Base-by-base conservation (phyloP, 2,329 filamentous ascomycete species). In the Neopestalotiopsis sp. region DNA sequence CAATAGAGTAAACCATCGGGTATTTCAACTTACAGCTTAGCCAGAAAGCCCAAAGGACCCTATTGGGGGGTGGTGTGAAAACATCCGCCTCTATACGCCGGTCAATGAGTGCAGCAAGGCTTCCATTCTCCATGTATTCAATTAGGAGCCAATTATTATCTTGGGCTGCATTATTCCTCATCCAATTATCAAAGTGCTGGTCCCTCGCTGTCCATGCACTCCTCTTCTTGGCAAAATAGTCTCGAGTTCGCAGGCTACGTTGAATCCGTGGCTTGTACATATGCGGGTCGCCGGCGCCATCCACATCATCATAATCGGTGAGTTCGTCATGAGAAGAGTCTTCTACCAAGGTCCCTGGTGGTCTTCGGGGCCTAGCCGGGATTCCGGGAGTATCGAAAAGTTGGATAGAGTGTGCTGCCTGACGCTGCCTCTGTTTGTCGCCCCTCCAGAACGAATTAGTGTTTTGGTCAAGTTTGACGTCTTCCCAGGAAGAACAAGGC, bases 41-140 rank as follows among this genome's bases (percentile, higher is more conserved):
- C 57, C 57, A 59, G 24, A 59, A 59, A 4, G 57, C 57, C 57
- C 57, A 59, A 1, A 59, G 24, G 9, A 59, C 30, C 24, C 57
- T 30, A 24, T 59, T 59, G 9, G 57, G 57, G 24, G 57, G 57
- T 30, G 24, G 24, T 28, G 24, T 28, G 3, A 28, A 28, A 28
- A 28, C 45, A 53, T n/a, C 20, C n/a, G 14, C n/a, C 20, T 53
- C 45, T 20, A n/a, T 17, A 5, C 45, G 45, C 24, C 30, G 9
- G 1, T 59, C 17, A 9, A 59, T 59, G 0, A 59, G 57, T 30
- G 10, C 57, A 17, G 57, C 20, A 12, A 59, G 57, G 30, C 57
- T 30, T 20, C 57, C 57, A 34, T 59, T 59, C 57, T 59, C 57
- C 57, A 59, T 56, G 49, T n/a, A 56, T 56, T 56, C 49, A 7